A percentile compares a stretch with the other conserved stretches of the same genome.
phyloP scores from a whole-genome alignment of 345 rosid genomes.

The Eucalyptus tenuipes region DNA sequence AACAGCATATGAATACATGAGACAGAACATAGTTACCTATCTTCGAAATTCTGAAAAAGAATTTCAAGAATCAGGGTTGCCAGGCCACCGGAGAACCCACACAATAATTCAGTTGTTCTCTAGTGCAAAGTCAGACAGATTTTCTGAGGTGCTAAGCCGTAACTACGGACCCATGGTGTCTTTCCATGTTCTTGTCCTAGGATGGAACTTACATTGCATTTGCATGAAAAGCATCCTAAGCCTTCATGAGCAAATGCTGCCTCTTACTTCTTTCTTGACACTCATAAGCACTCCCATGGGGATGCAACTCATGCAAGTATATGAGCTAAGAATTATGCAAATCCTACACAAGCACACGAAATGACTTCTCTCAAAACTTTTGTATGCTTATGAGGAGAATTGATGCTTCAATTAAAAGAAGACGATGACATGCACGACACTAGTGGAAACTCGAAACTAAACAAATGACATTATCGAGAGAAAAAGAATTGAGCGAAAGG shows the following conservation, averaged over 20 bases:
- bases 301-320: background rate
- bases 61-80: background rate
- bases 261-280: background rate
- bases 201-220: background rate
- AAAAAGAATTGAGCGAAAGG: constrained; percentile 12
- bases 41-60: background rate
- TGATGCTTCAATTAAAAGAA: background rate
- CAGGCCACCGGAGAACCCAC: background rate
- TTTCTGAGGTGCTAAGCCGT: background rate
- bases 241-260: background rate
- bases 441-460: background rate
- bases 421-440: background rate
- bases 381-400: background rate
- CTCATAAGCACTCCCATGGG: too few relatives aligned
- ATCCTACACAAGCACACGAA: background rate
- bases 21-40: background rate
- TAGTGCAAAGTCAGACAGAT: background rate
- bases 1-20: background rate
- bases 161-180: background rate
- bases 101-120: background rate
- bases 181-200: background rate
- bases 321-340: background rate
- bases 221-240: background rate
- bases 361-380: background rate
- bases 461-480: background rate